Evolutionary conservation across 1,139 yeast genomes (phyloP), one percentile per base, ranked within the genome.

Genomic region (Debaryomycetaceae sp.): DNA sequence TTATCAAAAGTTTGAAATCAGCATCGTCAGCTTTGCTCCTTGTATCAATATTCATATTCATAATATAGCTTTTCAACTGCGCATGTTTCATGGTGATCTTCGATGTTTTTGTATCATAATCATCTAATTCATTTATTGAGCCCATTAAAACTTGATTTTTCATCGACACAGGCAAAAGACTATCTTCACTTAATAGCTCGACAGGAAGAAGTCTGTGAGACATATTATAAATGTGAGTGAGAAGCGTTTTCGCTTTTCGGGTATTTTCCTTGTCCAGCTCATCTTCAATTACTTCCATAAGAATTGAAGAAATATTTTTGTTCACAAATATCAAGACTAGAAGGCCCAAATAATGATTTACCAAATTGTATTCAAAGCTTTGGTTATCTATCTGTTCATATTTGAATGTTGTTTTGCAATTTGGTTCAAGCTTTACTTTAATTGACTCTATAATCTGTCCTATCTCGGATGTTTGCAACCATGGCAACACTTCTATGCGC

Each of bases 311-410:
- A 1, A 91, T 62, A 5, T 77, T 81, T 48, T 87, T 76, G 22
- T 76, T 67, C 15, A 84, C 60, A 17, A 87, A 65, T 0, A 81
- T 63, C 5, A 68, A 66, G 1, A 83, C 62, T 7, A 84, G 46
- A 7, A 83, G 57, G 0, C 95, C 85, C 8, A 81, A 69, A 51
- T 78, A 84, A 47, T 89, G 95, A 36, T 79, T 74, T 2, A 75
- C 56, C 30, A 57, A 50, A 17, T 52, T 54, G 35, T 46, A 43
- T 9, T 51, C 51, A 37, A 58, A 48, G 28, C 41, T 46, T 19
- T 41, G 38, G 5, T 36, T 18, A 30, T 42, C 36, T 13, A 46
- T 15, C 2, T 34, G 34, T 8, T 34, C 34, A 33, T 47, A 46
- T 8, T 39, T 36, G 31, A 44, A 45, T 16, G 38, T 19, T 3